Evolutionary conservation across 441 rosid genomes (phyloP), one percentile per base, ranked within the genome.

Genomic region (Pelargonium cotyledonis): DNA sequence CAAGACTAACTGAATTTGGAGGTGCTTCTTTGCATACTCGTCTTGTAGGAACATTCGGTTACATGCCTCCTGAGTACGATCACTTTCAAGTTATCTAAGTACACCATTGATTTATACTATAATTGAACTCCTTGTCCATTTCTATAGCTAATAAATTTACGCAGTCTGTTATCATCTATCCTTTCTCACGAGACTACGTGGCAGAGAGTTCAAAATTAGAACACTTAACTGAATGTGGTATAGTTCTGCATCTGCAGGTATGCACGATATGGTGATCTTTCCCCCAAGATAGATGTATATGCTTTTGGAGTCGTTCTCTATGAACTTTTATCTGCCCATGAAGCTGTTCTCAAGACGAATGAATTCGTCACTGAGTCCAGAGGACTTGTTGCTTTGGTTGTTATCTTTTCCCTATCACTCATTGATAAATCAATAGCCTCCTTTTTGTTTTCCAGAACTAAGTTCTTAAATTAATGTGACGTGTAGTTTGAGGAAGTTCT

Each of bases 1-100:
- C 99, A 35, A 91, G 88, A 74, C 83, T 95, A 64, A 89, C 92
- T 21, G 96, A 91, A 82, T 89, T 88, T 38, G 97, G 94, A 78
- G 80, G 87, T 70, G 12, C 82, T 67, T 83, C 95, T 0, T 81
- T 88, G 10, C 94, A 83, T 14, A 84, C 92, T 16, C 85, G 94
- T 69, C 94, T 91, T 65, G 94, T 88, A 78, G 97, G 99, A 26
- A 91, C 99, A 65, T 95, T 95, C 76, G 99, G 99, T 77, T 95
- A 91, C 80, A 95, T 95, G 97, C 89, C 99, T n/a, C 99, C 97
- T 0, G 99, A 95, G 99, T 91, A 85, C 81, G 88, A 74, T 12
- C 58, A 38, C 31, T 63, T 15, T 8, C 23, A 9, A 60, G 55
- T 26, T 19, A 2, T 63, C 44, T 31, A n/a, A 3, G 26, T 60